Base-by-base conservation (phyloP, 2,329 filamentous ascomycete species). In the Fusarium napiforme region DNA sequence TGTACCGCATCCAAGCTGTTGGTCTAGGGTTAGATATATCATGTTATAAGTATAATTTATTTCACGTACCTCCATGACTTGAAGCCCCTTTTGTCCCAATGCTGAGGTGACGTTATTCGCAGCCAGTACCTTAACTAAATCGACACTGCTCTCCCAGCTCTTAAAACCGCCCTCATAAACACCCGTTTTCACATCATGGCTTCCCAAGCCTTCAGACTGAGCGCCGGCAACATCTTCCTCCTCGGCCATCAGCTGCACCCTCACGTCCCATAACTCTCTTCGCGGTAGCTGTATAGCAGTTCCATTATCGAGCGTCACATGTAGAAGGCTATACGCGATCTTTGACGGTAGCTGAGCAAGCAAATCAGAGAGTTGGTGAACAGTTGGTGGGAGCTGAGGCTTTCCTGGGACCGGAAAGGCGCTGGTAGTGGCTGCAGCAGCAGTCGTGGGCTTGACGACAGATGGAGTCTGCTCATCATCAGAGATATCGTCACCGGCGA, bases 91-190 rank as follows among this genome's bases (percentile, higher is more conserved):
- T 16, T 80, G 71, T 26, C 75, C 75, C 67, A 82, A 71, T 53
- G 77, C 73, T 7, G 80, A 67, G 23, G 82, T 75, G 55, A 83
- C 81, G 18, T 83, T 80, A 32, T 85, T 84, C 6, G 80, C 77
- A 1, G 86, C 85, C 36, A 92, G 81, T n/a, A 92, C 89, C 78
- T 91, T 93, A 57, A 93, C 92, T 23, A 96, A 85, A 79, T 96
- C 93, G 59, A 95, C 86, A 67, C 92, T 94, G 82, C 93, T 95
- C 83, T 96, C 93, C 93, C 93, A 96, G 77, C 92, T 95, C 84
- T 96, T 96, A 84, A 96, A 95, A 30, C 93, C 93, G 64, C 93
- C 93, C 83, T 96, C 93, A 82, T 96, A 96, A 67, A 96, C 89
- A 58, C 93, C 93, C 62, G 93, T 93, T 81, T 91, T 92, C 73